Evolutionary conservation across 1,284 basidiomycete species (phyloP).

Genomic region (Exsudoporus floridanus): DNA sequence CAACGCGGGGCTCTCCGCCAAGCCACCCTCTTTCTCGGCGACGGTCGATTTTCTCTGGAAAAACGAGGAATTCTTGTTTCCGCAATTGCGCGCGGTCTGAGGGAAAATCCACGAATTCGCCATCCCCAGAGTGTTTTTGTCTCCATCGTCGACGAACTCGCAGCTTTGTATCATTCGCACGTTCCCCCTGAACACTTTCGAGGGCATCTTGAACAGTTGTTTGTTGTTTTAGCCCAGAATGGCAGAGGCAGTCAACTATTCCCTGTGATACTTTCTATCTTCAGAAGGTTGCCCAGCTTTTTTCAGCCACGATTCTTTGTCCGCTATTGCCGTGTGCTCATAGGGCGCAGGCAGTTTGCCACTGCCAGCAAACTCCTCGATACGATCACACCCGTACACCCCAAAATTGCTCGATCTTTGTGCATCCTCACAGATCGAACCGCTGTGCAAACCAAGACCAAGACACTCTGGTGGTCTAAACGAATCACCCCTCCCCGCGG

Average conservation of each 20-base stretch:
- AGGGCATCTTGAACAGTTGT: conserved; percentile 28
- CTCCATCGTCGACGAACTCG: conserved; percentile 21
- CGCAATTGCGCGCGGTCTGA: conserved; percentile 23
- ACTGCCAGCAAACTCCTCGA: conserved; percentile 14
- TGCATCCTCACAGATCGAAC: conserved; percentile 5
- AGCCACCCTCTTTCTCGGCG: conserved; percentile 16
- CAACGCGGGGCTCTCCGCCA: conserved; percentile 13
- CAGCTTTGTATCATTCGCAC: conserved; percentile 20
- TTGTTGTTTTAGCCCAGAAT: conserved; percentile 21
- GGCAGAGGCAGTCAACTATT: conserved; percentile 19
- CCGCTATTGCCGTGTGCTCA: conserved; percentile 21
- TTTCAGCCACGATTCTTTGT: conserved; percentile 27
- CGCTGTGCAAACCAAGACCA: conserved; percentile 14
- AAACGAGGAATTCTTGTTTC: conserved; percentile 24
- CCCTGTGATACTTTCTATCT: conserved; percentile 23
- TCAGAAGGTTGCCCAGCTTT: conserved; percentile 15
- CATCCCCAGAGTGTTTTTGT: conserved; percentile 10
- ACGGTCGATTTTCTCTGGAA: conserved; percentile 15
- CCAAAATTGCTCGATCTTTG: conserved; percentile 13
- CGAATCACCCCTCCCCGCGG: conserved; percentile 2
- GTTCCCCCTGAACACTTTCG: conserved; percentile 30
- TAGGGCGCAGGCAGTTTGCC: conserved; percentile 22
- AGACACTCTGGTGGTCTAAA: conserved; percentile 4
- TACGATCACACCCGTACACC: conserved; percentile 10
- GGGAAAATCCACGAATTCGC: conserved; percentile 12